Conservation (phyloP, 441 rosid genomes). For the Gossypium laxum region DNA sequence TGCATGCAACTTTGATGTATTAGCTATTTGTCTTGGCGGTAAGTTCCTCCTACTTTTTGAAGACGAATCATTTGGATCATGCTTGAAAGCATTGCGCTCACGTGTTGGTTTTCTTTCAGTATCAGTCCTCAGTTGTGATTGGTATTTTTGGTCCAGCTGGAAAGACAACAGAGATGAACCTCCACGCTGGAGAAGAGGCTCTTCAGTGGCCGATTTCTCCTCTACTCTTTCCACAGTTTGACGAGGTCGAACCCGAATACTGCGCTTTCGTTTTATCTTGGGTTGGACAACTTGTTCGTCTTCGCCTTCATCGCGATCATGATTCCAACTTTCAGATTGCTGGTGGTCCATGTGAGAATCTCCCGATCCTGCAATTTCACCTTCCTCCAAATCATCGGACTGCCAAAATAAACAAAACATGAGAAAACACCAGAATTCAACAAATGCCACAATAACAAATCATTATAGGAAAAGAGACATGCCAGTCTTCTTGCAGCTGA, state of each 20-base stretch:
- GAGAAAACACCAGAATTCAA: slow-evolving; percentile 16
- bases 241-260: slow-evolving; percentile 84
- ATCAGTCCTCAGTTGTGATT: slow-evolving; percentile 49
- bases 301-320: slow-evolving; percentile 91
- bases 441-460: slow-evolving; percentile 9
- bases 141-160: slow-evolving; percentile 55
- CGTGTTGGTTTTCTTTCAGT: slow-evolving; percentile 33
- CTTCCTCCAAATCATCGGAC: slow-evolving; percentile 92
- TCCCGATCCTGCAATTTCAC: slow-evolving; percentile 91
- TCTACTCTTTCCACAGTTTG: slow-evolving; percentile 59
- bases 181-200: slow-evolving; percentile 37
- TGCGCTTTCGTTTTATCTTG: slow-evolving; percentile 85
- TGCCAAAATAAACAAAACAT: slow-evolving; percentile 29
- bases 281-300: slow-evolving; percentile 98
- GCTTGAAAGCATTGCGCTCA: slow-evolving; percentile 44
- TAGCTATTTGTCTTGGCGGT: slow-evolving; percentile 56
- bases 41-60: slow-evolving; percentile 49
- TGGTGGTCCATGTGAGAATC: slow-evolving; percentile 88
- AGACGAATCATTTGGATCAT: slow-evolving; percentile 63
- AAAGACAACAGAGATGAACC: slow-evolving; percentile 42
- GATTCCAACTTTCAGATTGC: slow-evolving; percentile 92
- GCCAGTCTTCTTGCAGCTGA: slow-evolving; percentile 77
- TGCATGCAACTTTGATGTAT: slow-evolving; percentile 56
- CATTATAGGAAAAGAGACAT: slow-evolving; percentile 23
- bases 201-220: slow-evolving; percentile 43